Evolutionary conservation across 441 rosid genomes (phyloP).

Genomic region (Euphorbia celastroides): DNA sequence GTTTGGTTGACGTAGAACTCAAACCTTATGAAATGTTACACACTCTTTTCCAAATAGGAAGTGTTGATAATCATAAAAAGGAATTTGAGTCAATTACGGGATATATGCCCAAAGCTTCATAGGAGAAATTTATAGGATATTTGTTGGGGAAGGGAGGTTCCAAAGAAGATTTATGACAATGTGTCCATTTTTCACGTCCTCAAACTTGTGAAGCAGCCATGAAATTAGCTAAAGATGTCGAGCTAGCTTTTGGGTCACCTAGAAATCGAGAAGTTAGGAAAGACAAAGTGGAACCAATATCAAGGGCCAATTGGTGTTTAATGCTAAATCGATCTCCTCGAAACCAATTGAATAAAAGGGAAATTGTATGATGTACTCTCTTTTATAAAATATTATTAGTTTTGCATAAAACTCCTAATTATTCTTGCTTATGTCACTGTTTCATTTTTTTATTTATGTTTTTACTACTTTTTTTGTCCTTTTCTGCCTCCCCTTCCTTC

Average conservation of each 20-base stretch:
- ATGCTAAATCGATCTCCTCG: not conserved
- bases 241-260: not conserved
- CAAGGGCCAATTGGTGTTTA: not conserved
- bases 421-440: no score
- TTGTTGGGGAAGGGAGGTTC: not conserved
- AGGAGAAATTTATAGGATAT: not conserved
- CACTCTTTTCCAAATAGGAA: not conserved
- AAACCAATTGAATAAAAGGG: no score
- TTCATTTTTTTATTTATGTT: no score
- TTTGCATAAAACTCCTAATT: no score
- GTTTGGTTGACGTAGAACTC: no score
- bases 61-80: not conserved
- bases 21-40: no score
- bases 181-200: not conserved
- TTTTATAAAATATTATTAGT: no score
- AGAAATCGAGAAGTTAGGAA: accelerated
- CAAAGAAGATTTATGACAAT: not conserved
- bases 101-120: not conserved
- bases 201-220: not conserved
- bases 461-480: no score
- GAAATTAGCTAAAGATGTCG: not conserved
- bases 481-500: no score
- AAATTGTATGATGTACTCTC: no score
- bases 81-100: not conserved
- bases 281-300: not conserved